Conservation (phyloP, 257 asterid species). For the Salvia splendens region DNA sequence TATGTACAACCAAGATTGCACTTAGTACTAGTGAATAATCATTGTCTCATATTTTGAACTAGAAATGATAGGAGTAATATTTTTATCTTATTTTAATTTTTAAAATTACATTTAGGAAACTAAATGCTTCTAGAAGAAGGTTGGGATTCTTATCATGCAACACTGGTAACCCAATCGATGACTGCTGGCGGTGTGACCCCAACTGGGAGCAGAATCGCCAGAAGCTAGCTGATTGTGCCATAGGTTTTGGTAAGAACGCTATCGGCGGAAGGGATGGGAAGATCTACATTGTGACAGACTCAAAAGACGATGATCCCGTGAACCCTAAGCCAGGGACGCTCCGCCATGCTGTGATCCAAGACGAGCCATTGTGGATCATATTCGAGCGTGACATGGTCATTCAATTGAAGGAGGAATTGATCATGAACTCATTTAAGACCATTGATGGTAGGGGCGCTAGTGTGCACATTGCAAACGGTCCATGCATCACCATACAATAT, state of each 20-base stretch:
- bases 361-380: constrained; percentile 60
- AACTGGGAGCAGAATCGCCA: constrained; percentile 58
- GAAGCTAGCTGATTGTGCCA: constrained; percentile 56
- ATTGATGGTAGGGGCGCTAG: constrained; percentile 69
- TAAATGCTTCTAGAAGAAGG: constrained; percentile 52
- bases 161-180: constrained; percentile 64
- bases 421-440: constrained; percentile 70
- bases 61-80: too few relatives aligned
- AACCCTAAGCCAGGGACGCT: constrained; percentile 63
- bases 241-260: constrained; percentile 67
- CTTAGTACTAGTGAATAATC: not conserved
- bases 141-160: constrained; percentile 56
- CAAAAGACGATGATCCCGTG: constrained; percentile 50
- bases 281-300: constrained; percentile 53
- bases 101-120: too few relatives aligned
- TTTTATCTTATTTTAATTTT: too few relatives aligned
- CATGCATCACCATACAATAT: constrained; percentile 64
- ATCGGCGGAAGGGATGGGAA: constrained; percentile 62
- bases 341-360: constrained; percentile 54
- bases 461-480: constrained; percentile 66
- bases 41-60: too few relatives aligned
- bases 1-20: constrained; percentile 18
- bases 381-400: constrained; percentile 66
- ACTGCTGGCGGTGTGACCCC: constrained; percentile 63
- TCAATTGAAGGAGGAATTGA: constrained; percentile 54